phyloP scores from a whole-genome alignment of 2,329 filamentous ascomycete species.

The Cordyceps tenuipes region DNA sequence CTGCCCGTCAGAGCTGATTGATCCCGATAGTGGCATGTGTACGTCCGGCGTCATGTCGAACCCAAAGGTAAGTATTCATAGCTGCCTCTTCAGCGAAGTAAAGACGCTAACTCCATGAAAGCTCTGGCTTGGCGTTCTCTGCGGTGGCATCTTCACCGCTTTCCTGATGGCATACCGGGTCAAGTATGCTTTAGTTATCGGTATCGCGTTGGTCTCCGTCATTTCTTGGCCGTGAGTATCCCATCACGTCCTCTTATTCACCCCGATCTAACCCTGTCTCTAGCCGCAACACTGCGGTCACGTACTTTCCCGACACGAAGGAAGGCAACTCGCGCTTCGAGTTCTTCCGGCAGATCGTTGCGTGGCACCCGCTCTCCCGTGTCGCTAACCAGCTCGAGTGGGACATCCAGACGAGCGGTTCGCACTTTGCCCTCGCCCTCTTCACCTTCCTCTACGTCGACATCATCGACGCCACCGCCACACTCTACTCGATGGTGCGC shows the following conservation, averaged over 20 bases:
- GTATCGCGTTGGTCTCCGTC: slow-evolving; percentile 63
- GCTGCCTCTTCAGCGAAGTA: background rate
- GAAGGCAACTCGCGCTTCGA: slow-evolving; percentile 58
- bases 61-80: slow-evolving; percentile 46
- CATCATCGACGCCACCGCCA: slow-evolving; percentile 70
- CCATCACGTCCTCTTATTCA: background rate
- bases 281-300: slow-evolving; percentile 58
- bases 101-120: slow-evolving; percentile 26
- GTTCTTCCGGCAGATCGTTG: slow-evolving; percentile 66
- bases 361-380: slow-evolving; percentile 60
- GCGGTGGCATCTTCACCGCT: slow-evolving; percentile 69
- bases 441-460: slow-evolving; percentile 76
- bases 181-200: slow-evolving; percentile 67
- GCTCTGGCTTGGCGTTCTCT: slow-evolving; percentile 81
- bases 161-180: slow-evolving; percentile 73
- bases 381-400: slow-evolving; percentile 59
- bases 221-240: slow-evolving; percentile 62
- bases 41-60: slow-evolving; percentile 62
- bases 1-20: slow-evolving; percentile 50
- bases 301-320: slow-evolving; percentile 60
- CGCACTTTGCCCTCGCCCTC: slow-evolving; percentile 61
- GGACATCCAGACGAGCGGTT: slow-evolving; percentile 46
- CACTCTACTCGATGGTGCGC: slow-evolving; percentile 72
- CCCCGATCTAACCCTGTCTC: slow-evolving; percentile 11
- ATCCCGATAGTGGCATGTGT: slow-evolving; percentile 41